Evolutionary conservation across 768 basidiomycete genomes (phyloP), one percentile per base, ranked within the genome.

Genomic region (Phylloporus sp.): DNA sequence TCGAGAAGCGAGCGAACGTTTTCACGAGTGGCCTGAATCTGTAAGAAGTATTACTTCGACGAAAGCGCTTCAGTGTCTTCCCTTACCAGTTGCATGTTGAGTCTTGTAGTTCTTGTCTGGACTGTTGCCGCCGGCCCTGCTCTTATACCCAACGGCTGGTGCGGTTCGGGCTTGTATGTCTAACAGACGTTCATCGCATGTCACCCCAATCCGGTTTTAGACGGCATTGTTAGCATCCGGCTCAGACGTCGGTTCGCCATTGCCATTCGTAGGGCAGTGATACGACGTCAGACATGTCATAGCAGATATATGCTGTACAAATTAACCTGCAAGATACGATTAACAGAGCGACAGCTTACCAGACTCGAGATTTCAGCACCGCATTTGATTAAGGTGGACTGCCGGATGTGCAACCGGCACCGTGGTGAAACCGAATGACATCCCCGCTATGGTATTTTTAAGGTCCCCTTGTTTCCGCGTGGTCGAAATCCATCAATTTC

Each of bases 1-100:
- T 50, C 36, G 4, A 60, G 58, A 15, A 57, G 44, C 0, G 39
- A 57, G 20, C 28, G 13, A 27, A 60, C 44, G 14, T 53, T 59
- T 38, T 29, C 20, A 9, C 51, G 58, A 11, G 48, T 26, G 29
- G 35, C 23, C 22, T 54, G 46, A 9, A 42, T 17, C 58, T 60
- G 38, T 23, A 11, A 36, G 5, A 13, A n/a, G 21, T 18, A 32
- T 56, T 6, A 47, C 17, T n/a, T 34, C 9, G 24, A 39, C 9
- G 17, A n/a, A 28, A 9, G 20, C 4, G 1, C 1, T 9, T 3
- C 29, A 5, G 5, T 17, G 6, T 1, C 17, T 5, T 42, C 9
- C 36, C 48, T 35, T 53, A 60, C 50, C 40, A 57, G 32, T 28
- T 46, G 28, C 54, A 60, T 49, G 38, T 50, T 6, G 10, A 44